phyloP scores from a whole-genome alignment of 441 rosid genomes.

The Rhodomyrtus psidioides region DNA sequence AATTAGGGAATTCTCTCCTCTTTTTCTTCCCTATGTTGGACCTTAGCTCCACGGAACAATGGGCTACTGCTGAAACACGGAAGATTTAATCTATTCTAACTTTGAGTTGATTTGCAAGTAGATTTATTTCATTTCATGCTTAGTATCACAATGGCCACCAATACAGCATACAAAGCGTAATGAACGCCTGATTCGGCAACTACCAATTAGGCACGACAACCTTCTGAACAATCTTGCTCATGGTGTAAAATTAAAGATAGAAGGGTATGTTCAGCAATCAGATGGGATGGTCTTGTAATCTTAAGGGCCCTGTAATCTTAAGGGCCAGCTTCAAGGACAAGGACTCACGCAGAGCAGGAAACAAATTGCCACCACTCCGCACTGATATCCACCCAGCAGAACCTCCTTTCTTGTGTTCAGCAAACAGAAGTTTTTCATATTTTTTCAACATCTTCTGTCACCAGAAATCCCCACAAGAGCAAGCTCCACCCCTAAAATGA shows the following conservation, averaged over 20 bases:
- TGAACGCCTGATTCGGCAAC: background rate
- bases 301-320: background rate
- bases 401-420: background rate
- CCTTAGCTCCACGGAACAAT: no score
- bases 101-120: background rate
- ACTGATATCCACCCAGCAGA: background rate
- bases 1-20: background rate
- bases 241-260: background rate
- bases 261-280: background rate
- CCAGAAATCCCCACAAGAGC: slow-evolving; percentile 2
- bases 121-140: background rate
- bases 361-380: background rate
- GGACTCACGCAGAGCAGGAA: background rate
- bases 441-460: background rate
- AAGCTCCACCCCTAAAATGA: background rate
- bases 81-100: background rate
- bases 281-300: background rate
- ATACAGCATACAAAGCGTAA: background rate
- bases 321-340: background rate
- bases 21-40: background rate
- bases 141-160: background rate
- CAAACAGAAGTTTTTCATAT: background rate
- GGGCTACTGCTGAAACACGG: no score
- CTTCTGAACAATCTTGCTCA: background rate
- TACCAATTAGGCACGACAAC: background rate